phyloP scores from a whole-genome alignment of 495 filamentous ascomycete species.

The Xylaria venustula region DNA sequence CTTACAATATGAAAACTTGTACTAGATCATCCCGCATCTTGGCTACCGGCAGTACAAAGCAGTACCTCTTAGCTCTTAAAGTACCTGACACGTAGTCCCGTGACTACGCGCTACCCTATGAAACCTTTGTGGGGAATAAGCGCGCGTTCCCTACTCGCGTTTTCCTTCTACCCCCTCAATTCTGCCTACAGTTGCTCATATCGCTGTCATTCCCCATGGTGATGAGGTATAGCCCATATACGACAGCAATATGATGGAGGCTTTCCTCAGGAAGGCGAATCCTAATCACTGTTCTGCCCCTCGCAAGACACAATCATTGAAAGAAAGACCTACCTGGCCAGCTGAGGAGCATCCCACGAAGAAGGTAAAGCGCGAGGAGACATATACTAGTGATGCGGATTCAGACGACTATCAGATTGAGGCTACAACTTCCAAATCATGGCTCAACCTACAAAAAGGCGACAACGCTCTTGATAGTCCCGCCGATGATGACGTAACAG shows the following conservation, averaged over 20 bases:
- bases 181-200: constrained; percentile 5
- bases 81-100: too few species aligned
- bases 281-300: neutral
- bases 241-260: constrained; percentile 20
- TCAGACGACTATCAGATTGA: constrained; percentile 21
- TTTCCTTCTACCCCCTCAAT: neutral
- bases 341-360: constrained; percentile 32
- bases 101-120: constrained; percentile 25
- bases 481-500: constrained; percentile 31
- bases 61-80: too few species aligned
- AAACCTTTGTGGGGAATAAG: neutral
- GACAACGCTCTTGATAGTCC: constrained; percentile 30
- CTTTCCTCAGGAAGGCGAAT: constrained; percentile 21
- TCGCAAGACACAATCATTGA: neutral
- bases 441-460: constrained; percentile 6
- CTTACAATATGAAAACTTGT: too few species aligned
- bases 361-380: constrained; percentile 30
- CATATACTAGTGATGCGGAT: constrained; percentile 28
- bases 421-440: constrained; percentile 10
- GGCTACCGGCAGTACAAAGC: too few species aligned
- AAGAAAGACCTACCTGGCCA: neutral
- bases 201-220: neutral
- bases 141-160: constrained; percentile 25
- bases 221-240: neutral
- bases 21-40: too few species aligned